phyloP scores from a whole-genome alignment of 768 basidiomycete species.

The Lactifluus volemus region DNA sequence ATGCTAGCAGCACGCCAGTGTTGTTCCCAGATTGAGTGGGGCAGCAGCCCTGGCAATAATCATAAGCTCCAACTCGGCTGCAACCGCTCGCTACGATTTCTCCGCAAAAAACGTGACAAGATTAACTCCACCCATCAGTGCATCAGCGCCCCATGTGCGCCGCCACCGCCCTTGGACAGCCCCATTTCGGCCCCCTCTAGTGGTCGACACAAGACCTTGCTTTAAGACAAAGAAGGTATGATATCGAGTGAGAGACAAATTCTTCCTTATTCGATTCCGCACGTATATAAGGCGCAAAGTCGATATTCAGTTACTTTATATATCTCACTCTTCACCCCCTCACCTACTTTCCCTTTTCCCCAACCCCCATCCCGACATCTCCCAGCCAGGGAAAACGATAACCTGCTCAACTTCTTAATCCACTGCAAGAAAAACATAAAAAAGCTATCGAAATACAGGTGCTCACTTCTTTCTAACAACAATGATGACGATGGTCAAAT shows the following conservation, averaged over 20 bases:
- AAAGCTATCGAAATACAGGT: slow-evolving; percentile 10
- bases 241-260: background rate
- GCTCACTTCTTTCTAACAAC: background rate
- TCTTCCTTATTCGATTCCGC: background rate
- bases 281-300: slow-evolving; percentile 1
- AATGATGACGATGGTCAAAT: too few relatives aligned
- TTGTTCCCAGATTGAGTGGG: too few relatives aligned
- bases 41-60: too few relatives aligned
- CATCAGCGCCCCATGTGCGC: background rate
- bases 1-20: too few relatives aligned
- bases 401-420: background rate
- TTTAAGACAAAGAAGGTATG: background rate
- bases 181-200: background rate
- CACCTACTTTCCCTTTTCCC: background rate
- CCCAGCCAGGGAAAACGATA: background rate
- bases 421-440: background rate
- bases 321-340: background rate
- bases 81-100: too few relatives aligned
- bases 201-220: background rate
- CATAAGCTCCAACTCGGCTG: too few relatives aligned
- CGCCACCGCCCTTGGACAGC: background rate
- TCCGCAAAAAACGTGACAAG: background rate
- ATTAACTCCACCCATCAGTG: too few relatives aligned
- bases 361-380: background rate
- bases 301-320: background rate